phyloP scores from a whole-genome alignment of 768 basidiomycete genomes.

The Mrakia frigida region DNA sequence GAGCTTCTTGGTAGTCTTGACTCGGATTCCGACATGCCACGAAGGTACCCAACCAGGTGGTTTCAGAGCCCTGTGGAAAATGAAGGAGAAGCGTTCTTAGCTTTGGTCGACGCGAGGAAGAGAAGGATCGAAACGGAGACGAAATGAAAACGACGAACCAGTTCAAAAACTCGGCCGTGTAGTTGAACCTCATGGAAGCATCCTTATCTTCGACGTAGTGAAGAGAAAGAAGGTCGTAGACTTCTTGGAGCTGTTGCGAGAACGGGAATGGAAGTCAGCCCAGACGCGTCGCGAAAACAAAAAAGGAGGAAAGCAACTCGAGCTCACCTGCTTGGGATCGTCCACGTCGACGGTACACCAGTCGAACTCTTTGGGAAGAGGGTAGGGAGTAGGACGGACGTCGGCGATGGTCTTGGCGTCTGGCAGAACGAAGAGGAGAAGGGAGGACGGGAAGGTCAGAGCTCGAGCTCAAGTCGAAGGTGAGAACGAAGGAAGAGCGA shows the following conservation, averaged over 20 bases:
- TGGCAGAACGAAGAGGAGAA: conserved; percentile 57
- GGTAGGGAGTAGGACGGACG: conserved; percentile 80
- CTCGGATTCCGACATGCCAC: conserved; percentile 95
- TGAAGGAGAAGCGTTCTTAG: conserved; percentile 24
- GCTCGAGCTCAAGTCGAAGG: conserved; percentile 18
- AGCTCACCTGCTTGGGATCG: conserved; percentile 62
- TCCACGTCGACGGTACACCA: conserved; percentile 80
- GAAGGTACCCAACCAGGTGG: conserved; percentile 88
- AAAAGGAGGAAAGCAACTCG: too few species aligned
- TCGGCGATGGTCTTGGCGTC: conserved; percentile 65
- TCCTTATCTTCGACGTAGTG: conserved; percentile 97
- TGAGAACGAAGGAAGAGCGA: neutral
- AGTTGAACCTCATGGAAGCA: conserved; percentile 93
- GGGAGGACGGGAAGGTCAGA: neutral
- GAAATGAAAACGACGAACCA: conserved; percentile 55
- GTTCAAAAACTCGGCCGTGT: conserved; percentile 84
- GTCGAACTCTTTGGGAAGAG: conserved; percentile 84
- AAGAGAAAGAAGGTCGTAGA: conserved; percentile 81
- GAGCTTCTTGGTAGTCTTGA: conserved; percentile 80
- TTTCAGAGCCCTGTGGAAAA: conserved; percentile 68
- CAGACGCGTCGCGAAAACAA: too few species aligned
- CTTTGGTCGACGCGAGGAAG: neutral
- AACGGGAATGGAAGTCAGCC: neutral
- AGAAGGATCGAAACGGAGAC: neutral
- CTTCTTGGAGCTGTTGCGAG: conserved; percentile 66